Percentiles rank a stretch among this genome's conserved stretches.
Conservation (phyloP, 192 early-diverging fungal species). For the Coemansia asiatica region DNA sequence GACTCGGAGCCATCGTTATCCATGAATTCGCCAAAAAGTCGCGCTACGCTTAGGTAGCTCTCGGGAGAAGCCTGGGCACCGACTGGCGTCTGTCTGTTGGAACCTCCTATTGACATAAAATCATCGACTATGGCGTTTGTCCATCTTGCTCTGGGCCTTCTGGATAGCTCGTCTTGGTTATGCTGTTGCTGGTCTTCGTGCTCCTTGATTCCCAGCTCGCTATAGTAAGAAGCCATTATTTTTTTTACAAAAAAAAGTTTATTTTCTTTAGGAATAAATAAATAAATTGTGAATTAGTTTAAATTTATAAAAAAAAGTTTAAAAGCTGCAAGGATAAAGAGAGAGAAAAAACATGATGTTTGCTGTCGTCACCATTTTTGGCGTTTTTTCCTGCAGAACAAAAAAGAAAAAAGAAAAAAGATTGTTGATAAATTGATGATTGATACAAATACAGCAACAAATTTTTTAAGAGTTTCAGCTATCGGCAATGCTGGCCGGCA, state of each 20-base stretch:
- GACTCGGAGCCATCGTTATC: constrained; percentile 21
- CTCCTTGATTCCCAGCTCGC: constrained; percentile 39
- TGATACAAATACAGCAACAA: too few relatives aligned
- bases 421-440: too few relatives aligned
- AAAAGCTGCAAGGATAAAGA: too few relatives aligned
- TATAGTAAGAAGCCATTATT: constrained; percentile 48
- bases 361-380: too few relatives aligned
- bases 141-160: constrained; percentile 30
- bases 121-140: constrained; percentile 39
- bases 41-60: constrained; percentile 37
- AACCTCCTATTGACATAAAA: constrained; percentile 38
- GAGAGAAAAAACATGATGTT: too few relatives aligned
- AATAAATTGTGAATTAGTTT: neutral
- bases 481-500: too few relatives aligned
- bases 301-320: too few relatives aligned
- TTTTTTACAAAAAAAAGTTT: neutral
- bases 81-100: constrained; percentile 41
- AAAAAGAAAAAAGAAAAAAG: too few relatives aligned
- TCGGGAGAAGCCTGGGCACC: constrained; percentile 37
- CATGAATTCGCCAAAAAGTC: constrained; percentile 43
- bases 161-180: constrained; percentile 14
- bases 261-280: neutral
- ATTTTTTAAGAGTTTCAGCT: too few relatives aligned
- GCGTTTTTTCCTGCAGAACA: too few relatives aligned
- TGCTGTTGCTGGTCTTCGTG: constrained; percentile 30